Base-by-base conservation (phyloP, 2,329 filamentous ascomycete genomes). In the Verticillium albo-atrum region DNA sequence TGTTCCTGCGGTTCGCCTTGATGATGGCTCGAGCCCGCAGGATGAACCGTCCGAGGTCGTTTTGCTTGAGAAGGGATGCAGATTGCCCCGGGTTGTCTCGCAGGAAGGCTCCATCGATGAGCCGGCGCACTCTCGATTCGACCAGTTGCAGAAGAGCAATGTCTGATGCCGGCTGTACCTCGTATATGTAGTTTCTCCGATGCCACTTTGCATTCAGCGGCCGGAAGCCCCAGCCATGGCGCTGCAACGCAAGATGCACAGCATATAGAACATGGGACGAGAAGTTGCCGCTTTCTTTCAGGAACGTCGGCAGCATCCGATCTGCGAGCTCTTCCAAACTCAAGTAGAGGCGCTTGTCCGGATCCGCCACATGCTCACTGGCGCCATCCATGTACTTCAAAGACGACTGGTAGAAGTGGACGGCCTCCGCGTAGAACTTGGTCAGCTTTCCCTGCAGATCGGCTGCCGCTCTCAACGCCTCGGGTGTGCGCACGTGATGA, bases 231-330 rank as follows among this genome's bases (percentile, higher is more conserved):
- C 86, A 78, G 9, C 87, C 85, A 61, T 87, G 81, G 47, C 80
- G 77, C 26, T 80, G 71, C 7, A 94, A 70, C 9, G 87, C 82
- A 59, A 83, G 83, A 64, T 92, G 88, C 6, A 92, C 85, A 4
- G 90, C 89, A 66, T 91, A 90, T 5, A 92, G 72, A 9, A 82
- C 79, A 28, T 78, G 67, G 1, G 79, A 64, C 1, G 79, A 73
- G 57, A 81, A 80, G 10, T 71, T 73, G 1, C 70, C 71, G 25
- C 71, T 68, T 1, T 64, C 61, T 60, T 74, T 76, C 42, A 74
- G 66, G 10, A 70, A 66, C 9, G 67, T 61, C 2, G 75, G 72
- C 12, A 83, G 71, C 23, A 84, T 64, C 23, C 73, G 65, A 20
- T 78, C 72, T 6, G 82, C 77, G 51, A 86, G 78, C 62, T 85